A percentile compares a stretch with the other conserved stretches of the same genome.
Evolutionary conservation across 441 rosid genomes (phyloP).

Genomic region (Melastoma candidum): DNA sequence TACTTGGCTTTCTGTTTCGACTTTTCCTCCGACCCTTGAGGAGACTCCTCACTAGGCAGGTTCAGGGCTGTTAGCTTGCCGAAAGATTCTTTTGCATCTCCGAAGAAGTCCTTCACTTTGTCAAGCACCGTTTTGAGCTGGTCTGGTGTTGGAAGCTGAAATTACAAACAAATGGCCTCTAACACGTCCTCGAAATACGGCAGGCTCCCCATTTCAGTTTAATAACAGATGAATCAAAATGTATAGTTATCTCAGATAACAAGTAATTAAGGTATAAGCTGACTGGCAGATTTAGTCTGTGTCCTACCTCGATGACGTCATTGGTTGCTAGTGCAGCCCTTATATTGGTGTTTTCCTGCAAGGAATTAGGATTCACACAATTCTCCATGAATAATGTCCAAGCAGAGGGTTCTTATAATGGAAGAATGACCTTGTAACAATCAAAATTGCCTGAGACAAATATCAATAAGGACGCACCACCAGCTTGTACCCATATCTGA

Average conservation of each 20-base stretch:
- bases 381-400: too few relatives aligned
- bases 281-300: constrained; percentile 7
- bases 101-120: constrained; percentile 79
- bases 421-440: too few relatives aligned
- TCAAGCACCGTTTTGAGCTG: constrained; percentile 81
- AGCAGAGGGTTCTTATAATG: too few relatives aligned
- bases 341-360: constrained; percentile 74
- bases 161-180: background rate
- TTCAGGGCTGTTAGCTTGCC: constrained; percentile 62
- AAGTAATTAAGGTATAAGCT: background rate
- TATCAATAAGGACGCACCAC: constrained; percentile 29
- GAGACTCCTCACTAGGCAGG: constrained; percentile 27
- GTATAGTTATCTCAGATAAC: too few relatives aligned
- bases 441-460: too few relatives aligned
- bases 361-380: too few relatives aligned
- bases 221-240: too few relatives aligned
- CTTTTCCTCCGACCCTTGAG: constrained; percentile 24
- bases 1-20: constrained; percentile 55
- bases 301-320: constrained; percentile 66
- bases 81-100: constrained; percentile 84
- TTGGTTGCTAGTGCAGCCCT: constrained; percentile 63
- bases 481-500: constrained; percentile 94
- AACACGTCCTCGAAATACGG: background rate
- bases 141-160: constrained; percentile 79
- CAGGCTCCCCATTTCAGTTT: too few relatives aligned